These are phyloP conservation scores for Plasmodium ovale DNA, from an alignment of 169 alveolate genomes.

Conservation along the genomic window DNA sequence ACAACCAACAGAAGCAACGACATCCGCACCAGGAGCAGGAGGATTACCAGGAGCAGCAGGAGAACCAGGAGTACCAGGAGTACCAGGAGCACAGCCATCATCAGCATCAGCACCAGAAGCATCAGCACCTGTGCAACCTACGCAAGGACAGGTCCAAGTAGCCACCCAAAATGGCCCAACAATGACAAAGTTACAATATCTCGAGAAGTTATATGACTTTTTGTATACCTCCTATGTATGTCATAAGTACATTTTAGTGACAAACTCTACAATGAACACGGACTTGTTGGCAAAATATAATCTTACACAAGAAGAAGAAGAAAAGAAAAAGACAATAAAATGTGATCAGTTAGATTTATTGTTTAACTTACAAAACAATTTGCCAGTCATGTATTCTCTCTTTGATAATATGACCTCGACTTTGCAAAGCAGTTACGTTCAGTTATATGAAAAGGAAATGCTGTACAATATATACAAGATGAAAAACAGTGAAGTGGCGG, in stretches of 20 bases:
- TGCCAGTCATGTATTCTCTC: conserved; percentile 46
- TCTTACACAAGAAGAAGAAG: not conserved
- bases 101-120: not conserved
- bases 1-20: not conserved
- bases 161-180: not conserved
- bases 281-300: not conserved
- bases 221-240: conserved; percentile 26
- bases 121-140: not conserved
- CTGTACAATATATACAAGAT: conserved; percentile 20
- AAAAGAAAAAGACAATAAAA: not conserved
- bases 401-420: conserved; percentile 7
- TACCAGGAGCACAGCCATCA: not conserved
- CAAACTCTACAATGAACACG: conserved; percentile 14
- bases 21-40: conserved; percentile 2
- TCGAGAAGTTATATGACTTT: conserved; percentile 28
- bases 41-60: not conserved
- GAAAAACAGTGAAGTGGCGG: not conserved
- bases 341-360: conserved; percentile 36
- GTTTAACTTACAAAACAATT: conserved; percentile 30
- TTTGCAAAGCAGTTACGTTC: not conserved
- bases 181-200: conserved; percentile 27
- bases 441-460: conserved; percentile 47
- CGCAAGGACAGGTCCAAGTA: not conserved
- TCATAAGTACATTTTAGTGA: conserved; percentile 25
- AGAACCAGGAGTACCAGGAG: not conserved